Conservation (phyloP, 495 filamentous ascomycete species). For the Massariosphaeria phaeospora region DNA sequence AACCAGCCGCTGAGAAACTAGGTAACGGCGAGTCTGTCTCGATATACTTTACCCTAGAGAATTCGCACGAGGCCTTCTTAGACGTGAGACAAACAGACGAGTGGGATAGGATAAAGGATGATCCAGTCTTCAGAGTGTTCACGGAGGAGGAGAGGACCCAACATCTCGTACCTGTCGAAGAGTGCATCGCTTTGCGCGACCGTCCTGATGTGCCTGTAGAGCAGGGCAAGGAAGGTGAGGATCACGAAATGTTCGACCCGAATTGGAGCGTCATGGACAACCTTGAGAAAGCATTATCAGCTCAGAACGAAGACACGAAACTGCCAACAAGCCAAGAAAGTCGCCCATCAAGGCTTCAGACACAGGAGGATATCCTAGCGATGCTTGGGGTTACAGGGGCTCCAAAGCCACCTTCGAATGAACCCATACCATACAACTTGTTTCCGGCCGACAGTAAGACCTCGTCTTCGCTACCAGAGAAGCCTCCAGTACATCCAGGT, state of each 20-base stretch:
- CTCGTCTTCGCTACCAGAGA: conserved; percentile 12
- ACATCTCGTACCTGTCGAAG: conserved; percentile 27
- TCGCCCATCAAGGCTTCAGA: conserved; percentile 12
- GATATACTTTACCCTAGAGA: conserved; percentile 37
- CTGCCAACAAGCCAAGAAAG: neutral
- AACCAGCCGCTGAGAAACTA: conserved; percentile 23
- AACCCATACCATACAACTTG: conserved; percentile 1
- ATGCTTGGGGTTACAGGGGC: conserved; percentile 40
- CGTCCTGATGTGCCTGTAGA: conserved; percentile 29
- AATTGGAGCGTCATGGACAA: conserved; percentile 36
- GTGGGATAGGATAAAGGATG: conserved; percentile 37
- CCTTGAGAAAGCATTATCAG: conserved; percentile 35
- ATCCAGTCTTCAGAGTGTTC: conserved; percentile 38
- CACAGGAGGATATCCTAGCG: conserved; percentile 41
- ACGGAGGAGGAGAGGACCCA: neutral
- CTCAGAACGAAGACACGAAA: conserved; percentile 2
- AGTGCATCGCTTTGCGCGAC: conserved; percentile 33
- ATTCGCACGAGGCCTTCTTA: conserved; percentile 33
- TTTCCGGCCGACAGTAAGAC: conserved; percentile 3
- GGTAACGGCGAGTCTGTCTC: conserved; percentile 39
- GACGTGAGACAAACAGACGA: conserved; percentile 38
- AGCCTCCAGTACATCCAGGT: conserved; percentile 8
- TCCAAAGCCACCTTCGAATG: conserved; percentile 37
- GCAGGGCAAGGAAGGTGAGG: conserved; percentile 10
- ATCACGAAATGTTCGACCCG: conserved; percentile 24